Percentiles rank a stretch among this genome's conserved stretches.
Conservation (phyloP, 306 rosid genomes). For the Cicer judaicum region DNA sequence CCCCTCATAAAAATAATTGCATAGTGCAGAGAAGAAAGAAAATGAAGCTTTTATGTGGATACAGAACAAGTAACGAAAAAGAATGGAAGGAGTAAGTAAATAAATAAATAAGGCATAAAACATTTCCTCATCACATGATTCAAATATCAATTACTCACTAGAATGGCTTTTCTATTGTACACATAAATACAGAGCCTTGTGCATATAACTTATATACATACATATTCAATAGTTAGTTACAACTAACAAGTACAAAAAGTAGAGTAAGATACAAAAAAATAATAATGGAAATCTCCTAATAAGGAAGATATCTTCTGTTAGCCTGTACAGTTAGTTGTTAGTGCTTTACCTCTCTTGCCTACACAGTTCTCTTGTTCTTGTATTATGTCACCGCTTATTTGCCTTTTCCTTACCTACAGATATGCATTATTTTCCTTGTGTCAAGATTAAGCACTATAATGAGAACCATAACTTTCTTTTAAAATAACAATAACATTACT, state of each 20-base stretch:
- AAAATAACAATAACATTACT: constrained; percentile 42
- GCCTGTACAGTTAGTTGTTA: constrained; percentile 49
- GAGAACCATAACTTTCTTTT: constrained; percentile 14
- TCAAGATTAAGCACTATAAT: constrained; percentile 42
- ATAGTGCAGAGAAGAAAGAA: background rate
- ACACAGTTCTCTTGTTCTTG: background rate
- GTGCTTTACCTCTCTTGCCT: constrained; percentile 42
- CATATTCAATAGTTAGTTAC: constrained; percentile 27
- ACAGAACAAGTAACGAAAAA: background rate
- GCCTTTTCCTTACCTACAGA: constrained; percentile 73
- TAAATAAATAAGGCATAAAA: background rate
- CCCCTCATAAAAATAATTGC: background rate
- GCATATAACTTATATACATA: background rate
- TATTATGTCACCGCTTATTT: constrained; percentile 57
- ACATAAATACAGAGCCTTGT: constrained; percentile 29
- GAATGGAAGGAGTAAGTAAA: background rate
- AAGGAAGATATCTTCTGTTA: constrained; percentile 46
- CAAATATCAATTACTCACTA: constrained; percentile 16
- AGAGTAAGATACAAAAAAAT: constrained; percentile 42
- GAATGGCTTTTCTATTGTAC: constrained; percentile 24
- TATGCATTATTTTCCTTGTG: constrained; percentile 21
- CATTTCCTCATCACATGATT: constrained; percentile 17
- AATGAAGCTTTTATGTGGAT: background rate
- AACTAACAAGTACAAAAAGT: constrained; percentile 39
- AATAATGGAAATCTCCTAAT: constrained; percentile 29